Conservation (phyloP, 169 alveolate species). For the Cyclospora cayetanensis region DNA sequence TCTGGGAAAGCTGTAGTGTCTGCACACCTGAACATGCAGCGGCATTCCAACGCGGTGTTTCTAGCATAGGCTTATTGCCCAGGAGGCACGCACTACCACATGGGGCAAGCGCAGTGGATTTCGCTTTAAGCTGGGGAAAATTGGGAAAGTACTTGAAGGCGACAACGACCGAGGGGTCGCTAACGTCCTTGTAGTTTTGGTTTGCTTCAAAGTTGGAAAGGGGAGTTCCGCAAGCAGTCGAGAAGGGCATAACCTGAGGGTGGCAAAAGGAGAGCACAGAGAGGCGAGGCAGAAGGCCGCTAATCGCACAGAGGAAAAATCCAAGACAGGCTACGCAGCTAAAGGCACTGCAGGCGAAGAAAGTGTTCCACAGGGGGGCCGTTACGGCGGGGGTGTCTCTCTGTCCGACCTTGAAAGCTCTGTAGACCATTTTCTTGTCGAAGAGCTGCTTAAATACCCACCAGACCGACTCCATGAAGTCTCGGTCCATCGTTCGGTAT, state of each 20-base stretch:
- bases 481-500: slow-evolving; percentile 97
- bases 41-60: not conserved
- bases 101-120: not conserved
- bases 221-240: slow-evolving; percentile 97
- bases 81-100: not conserved
- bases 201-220: slow-evolving; percentile 98
- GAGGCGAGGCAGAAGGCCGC: not conserved
- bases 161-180: slow-evolving; percentile 96
- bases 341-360: not conserved
- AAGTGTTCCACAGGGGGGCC: not conserved
- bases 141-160: slow-evolving; percentile 87
- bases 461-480: slow-evolving; percentile 97
- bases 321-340: not conserved
- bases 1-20: not conserved
- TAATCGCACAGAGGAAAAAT: not conserved
- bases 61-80: not conserved
- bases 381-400: not conserved
- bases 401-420: slow-evolving; percentile 33
- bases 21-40: not conserved
- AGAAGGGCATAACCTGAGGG: slow-evolving; percentile 97
- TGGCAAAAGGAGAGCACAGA: not conserved
- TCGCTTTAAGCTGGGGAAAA: not conserved
- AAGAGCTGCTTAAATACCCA: slow-evolving; percentile 90
- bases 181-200: slow-evolving; percentile 94
- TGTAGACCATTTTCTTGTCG: slow-evolving; percentile 79